phyloP scores from a whole-genome alignment of 805 yeast species.

The Teunomyces kruisii region DNA sequence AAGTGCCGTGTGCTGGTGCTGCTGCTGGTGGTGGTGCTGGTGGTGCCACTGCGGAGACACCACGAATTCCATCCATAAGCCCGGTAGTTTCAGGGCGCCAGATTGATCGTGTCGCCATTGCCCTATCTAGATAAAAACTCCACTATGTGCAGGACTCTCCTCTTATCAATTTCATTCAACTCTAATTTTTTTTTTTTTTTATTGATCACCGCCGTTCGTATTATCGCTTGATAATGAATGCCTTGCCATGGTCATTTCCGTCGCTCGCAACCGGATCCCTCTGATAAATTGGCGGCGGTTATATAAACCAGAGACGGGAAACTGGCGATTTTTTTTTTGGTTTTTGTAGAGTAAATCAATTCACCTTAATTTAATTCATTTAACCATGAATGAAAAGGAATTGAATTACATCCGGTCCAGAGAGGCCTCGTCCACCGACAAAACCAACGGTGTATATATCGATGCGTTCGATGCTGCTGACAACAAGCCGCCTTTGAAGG shows the following conservation, averaged over 20 bases:
- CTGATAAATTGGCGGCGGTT: background rate
- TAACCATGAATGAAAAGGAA: slow-evolving; percentile 32
- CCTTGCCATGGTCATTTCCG: background rate
- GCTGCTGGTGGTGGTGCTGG: no score
- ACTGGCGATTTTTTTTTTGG: no score
- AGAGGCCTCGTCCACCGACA: slow-evolving; percentile 36
- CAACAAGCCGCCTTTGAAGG: slow-evolving; percentile 12
- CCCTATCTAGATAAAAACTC: background rate
- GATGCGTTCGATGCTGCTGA: slow-evolving; percentile 28
- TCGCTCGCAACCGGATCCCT: background rate
- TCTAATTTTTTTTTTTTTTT: no score
- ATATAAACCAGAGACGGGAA: background rate
- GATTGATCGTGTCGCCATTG: no score
- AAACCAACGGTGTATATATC: slow-evolving; percentile 37
- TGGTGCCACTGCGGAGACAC: no score
- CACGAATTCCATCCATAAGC: no score
- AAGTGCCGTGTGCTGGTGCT: no score
- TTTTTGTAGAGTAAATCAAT: no score
- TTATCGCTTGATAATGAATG: background rate
- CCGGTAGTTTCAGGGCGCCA: no score
- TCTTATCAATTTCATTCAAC: background rate
- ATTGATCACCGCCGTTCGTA: no score
- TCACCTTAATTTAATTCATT: no score
- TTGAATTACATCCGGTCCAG: slow-evolving; percentile 39
- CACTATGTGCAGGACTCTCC: background rate